Evolutionary conservation across 108 stramenopile genomes (phyloP), one percentile per base, ranked within the genome.

Genomic region (Fragilaria crotonensis): DNA sequence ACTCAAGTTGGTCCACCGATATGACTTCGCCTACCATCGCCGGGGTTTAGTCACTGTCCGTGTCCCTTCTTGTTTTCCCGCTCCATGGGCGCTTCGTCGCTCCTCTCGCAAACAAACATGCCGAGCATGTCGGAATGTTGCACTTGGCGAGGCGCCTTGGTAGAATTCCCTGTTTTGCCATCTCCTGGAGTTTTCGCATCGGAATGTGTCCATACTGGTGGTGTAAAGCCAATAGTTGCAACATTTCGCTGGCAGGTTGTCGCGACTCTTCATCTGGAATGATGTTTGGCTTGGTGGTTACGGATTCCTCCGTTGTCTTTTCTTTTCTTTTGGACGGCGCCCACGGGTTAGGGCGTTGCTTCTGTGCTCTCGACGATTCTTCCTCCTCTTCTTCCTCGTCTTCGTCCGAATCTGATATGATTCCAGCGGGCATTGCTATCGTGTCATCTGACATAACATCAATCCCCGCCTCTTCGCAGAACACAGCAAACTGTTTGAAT

Each of bases 1-100:
- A 67, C 5, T 45, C 46, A 65, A 79, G 46, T 45, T 79, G 78
- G 36, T 79, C 78, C 0, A 79, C 73, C 19, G 66, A 58, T 4
- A 74, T 70, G 25, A 41, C 25, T 54, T 71, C 44, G 5, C 78
- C 78, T 25, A 72, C 69, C 2, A 21, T 32, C 4, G 48, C 61
- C 19, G 64, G 33, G 3, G 20, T 48, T 20, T 3, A 41, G n/a
- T n/a, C n/a, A 57, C 48, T 1, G 57, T 28, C 2, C 14, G 36
- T 41, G 36, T 41, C 14, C 48, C 25, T 20, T 25, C 18, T 9
- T 25, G 2, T 28, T 25, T 23, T 27, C 14, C n/a, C 45, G 36
- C 2, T 55, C 5, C 30, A 28, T 19, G 18, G 48, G 20, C 19
- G 36, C n/a, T 27, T 5, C 25, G 57, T 57, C 44, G 57, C 36